A percentile compares a stretch with the other conserved stretches of the same genome.
Conservation (phyloP, 768 basidiomycete genomes). For the Pleurotus salmoneostramineus region DNA sequence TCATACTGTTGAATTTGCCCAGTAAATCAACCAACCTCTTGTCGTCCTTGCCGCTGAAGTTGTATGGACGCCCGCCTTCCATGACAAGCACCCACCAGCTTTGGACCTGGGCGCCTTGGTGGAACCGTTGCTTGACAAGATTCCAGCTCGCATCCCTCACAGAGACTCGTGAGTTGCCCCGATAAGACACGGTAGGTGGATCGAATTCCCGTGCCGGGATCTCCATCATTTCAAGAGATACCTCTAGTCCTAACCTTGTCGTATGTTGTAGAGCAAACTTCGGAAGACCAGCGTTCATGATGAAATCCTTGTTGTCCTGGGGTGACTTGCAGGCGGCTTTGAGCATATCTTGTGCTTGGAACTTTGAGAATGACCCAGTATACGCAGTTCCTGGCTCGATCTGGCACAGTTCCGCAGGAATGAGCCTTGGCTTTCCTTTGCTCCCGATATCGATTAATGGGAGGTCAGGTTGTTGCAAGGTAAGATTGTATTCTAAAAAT, state of each 20-base stretch:
- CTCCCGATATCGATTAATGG: conserved; percentile 49
- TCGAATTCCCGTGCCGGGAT: conserved; percentile 64
- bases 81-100: conserved; percentile 70
- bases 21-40: conserved; percentile 38
- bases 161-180: conserved; percentile 28
- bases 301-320: conserved; percentile 49
- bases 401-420: conserved; percentile 71
- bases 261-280: conserved; percentile 43
- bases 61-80: conserved; percentile 33
- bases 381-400: conserved; percentile 58
- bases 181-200: conserved; percentile 56
- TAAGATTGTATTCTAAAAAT: conserved; percentile 51
- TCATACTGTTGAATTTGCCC: conserved; percentile 49
- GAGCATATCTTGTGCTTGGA: conserved; percentile 67
- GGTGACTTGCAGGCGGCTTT: conserved; percentile 62
- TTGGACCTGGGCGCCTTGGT: conserved; percentile 43
- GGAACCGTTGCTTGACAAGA: conserved; percentile 67
- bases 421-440: conserved; percentile 24
- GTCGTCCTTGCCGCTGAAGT: conserved; percentile 39
- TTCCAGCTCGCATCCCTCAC: conserved; percentile 73
- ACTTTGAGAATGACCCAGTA: conserved; percentile 51
- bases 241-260: conserved; percentile 49
- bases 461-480: conserved; percentile 42
- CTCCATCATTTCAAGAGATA: conserved; percentile 55
- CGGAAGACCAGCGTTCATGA: conserved; percentile 53